These are phyloP conservation scores for Fusarium pseudoanthophilum DNA, from an alignment of 2,329 filamentous ascomycete genomes.

Conservation along the genomic window DNA sequence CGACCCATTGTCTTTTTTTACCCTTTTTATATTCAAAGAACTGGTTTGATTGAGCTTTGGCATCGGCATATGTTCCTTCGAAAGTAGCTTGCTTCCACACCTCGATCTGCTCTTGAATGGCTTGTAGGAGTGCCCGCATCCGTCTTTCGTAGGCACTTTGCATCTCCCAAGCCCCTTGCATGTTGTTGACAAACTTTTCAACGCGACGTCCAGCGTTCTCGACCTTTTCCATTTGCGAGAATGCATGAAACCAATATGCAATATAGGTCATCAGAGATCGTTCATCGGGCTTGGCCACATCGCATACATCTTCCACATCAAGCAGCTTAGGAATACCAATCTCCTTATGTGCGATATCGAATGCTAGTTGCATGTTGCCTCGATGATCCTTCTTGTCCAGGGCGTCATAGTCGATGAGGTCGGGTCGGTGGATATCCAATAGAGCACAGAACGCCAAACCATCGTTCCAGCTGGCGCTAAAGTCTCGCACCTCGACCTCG, in stretches of 20 bases:
- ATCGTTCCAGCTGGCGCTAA: constrained; percentile 96
- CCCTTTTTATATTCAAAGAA: constrained; percentile 92
- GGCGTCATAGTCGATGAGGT: constrained; percentile 95
- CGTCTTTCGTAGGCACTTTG: constrained; percentile 94
- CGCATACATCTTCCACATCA: constrained; percentile 97
- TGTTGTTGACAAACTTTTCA: constrained; percentile 98
- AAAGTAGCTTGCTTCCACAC: constrained; percentile 84
- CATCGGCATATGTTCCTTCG: constrained; percentile 91
- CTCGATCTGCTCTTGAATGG: constrained; percentile 78
- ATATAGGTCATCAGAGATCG: constrained; percentile 99
- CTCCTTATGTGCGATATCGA: constrained; percentile 94
- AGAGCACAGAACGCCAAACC: constrained; percentile 96
- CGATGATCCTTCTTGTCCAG: constrained; percentile 94
- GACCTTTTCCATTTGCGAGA: constrained; percentile 98
- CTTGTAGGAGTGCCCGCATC: constrained; percentile 82
- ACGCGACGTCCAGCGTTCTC: constrained; percentile 96
- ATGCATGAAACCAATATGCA: constrained; percentile 99
- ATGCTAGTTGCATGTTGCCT: constrained; percentile 97
- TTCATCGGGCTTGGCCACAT: constrained; percentile 95
- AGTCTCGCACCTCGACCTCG: constrained; percentile 94
- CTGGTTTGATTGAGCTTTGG: constrained; percentile 83
- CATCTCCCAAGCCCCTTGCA: constrained; percentile 99
- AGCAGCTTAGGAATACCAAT: constrained; percentile 96
- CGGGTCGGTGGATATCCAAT: constrained; percentile 94
- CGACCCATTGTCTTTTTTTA: constrained; percentile 94